Evolutionary conservation across 148 eudicot species (phyloP).

Genomic region (Salicornia ramosissima): DNA sequence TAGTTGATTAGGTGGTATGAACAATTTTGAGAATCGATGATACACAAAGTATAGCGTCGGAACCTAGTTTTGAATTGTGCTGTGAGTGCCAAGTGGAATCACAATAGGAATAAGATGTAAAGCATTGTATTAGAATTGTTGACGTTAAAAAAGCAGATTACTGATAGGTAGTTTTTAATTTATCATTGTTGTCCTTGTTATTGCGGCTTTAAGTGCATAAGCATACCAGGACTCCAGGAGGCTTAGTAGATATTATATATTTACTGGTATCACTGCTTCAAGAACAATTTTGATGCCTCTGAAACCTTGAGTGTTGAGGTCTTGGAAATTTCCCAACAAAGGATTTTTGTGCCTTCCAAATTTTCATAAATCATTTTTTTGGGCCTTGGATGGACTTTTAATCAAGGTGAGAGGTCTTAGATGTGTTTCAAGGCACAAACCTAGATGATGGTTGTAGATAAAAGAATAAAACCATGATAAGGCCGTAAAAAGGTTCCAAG

Average conservation of each 20-base stretch:
- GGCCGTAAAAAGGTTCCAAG: too few species aligned
- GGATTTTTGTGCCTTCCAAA: background rate
- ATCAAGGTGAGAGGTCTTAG: background rate
- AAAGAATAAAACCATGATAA: background rate
- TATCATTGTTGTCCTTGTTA: background rate
- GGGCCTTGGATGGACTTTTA: background rate
- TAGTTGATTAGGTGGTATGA: background rate
- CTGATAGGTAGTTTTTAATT: background rate
- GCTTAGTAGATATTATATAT: too few species aligned
- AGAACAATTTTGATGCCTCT: background rate
- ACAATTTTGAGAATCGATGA: background rate
- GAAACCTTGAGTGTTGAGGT: background rate
- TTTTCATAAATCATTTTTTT: background rate
- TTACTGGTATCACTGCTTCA: background rate
- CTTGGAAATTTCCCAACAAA: background rate
- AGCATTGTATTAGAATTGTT: background rate
- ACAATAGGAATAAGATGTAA: background rate
- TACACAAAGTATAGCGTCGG: background rate
- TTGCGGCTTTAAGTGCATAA: background rate
- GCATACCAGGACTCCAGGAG: too few species aligned
- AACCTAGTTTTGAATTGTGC: background rate
- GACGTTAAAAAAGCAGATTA: background rate
- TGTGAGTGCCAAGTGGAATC: background rate
- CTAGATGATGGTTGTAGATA: background rate
- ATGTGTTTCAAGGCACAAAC: background rate